A percentile compares a stretch with the other conserved stretches of the same genome.
These are phyloP conservation scores for Verticillium nubilum DNA, from an alignment of 2,329 filamentous ascomycete species.

Conservation along the genomic window DNA sequence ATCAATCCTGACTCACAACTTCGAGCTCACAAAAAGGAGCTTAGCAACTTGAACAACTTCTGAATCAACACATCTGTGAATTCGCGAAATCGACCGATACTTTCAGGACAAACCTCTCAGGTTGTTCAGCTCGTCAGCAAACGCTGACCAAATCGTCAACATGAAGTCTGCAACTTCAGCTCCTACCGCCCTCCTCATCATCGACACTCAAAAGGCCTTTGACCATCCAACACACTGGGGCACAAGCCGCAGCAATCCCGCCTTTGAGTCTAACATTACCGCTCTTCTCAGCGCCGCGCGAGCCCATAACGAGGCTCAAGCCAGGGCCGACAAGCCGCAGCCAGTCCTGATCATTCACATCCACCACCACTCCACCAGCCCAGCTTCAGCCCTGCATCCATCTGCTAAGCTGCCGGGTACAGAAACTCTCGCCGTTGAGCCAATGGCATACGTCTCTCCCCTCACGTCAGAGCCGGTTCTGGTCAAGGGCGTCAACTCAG, in stretches of 20 bases:
- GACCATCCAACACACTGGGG: slow-evolving; percentile 31
- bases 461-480: slow-evolving; percentile 29
- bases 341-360: slow-evolving; percentile 35
- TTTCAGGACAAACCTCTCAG: too few relatives aligned
- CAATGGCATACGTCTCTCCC: slow-evolving; percentile 17
- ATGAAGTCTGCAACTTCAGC: slow-evolving; percentile 13
- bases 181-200: slow-evolving; percentile 37
- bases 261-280: slow-evolving; percentile 35
- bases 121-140: too few relatives aligned
- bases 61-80: too few relatives aligned
- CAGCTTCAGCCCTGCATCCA: slow-evolving; percentile 29
- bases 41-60: too few relatives aligned
- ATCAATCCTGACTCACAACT: too few relatives aligned
- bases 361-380: slow-evolving; percentile 32
- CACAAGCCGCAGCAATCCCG: slow-evolving; percentile 33
- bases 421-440: slow-evolving; percentile 21
- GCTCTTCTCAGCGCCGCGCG: slow-evolving; percentile 26
- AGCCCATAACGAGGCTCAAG: slow-evolving; percentile 1
- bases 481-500: slow-evolving; percentile 38
- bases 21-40: too few relatives aligned
- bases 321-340: not conserved
- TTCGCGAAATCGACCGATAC: too few relatives aligned
- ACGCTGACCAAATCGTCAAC: too few relatives aligned
- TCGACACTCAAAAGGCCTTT: slow-evolving; percentile 41
- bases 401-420: slow-evolving; percentile 15